Percentiles rank a stretch among this genome's conserved stretches.
phyloP scores from a whole-genome alignment of 1,284 basidiomycete species.

The Rugosomyces carneus region DNA sequence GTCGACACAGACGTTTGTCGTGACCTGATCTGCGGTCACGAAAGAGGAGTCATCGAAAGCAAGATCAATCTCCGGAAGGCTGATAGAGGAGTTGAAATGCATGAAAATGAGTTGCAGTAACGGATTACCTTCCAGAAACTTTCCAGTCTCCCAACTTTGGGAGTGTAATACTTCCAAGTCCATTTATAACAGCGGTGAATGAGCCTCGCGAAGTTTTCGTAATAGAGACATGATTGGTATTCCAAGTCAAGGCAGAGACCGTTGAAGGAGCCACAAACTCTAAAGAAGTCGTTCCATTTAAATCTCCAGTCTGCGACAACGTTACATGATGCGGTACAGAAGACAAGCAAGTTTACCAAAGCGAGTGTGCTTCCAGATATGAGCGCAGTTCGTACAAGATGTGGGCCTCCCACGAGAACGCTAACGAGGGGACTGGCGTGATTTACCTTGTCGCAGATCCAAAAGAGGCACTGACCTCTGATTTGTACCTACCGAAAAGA shows the following conservation, averaged over 20 bases:
- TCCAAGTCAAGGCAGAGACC: conserved; percentile 39
- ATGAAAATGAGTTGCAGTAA: neutral
- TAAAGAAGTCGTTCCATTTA: conserved; percentile 40
- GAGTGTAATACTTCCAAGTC: conserved; percentile 20
- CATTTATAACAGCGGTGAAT: conserved; percentile 22
- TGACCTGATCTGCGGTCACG: conserved; percentile 33
- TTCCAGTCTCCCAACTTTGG: conserved; percentile 39
- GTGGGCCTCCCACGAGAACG: conserved; percentile 46
- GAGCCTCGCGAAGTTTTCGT: conserved; percentile 26
- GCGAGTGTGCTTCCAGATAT: conserved; percentile 30
- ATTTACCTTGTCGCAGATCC: neutral
- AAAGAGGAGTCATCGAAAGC: conserved; percentile 41
- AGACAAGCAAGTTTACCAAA: conserved; percentile 24
- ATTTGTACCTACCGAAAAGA: conserved; percentile 46
- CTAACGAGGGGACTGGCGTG: conserved; percentile 17
- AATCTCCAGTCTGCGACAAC: conserved; percentile 34
- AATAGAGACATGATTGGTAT: conserved; percentile 26
- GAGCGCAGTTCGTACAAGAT: conserved; percentile 40
- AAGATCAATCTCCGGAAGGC: conserved; percentile 41
- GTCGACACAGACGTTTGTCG: conserved; percentile 33
- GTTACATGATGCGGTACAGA: neutral
- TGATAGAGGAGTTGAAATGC: conserved; percentile 15
- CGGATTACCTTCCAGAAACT: conserved; percentile 34
- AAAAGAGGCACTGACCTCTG: conserved; percentile 23
- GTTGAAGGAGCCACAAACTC: conserved; percentile 36